Conservation (phyloP, 345 rosid genomes). For the Corymbia maculata region DNA sequence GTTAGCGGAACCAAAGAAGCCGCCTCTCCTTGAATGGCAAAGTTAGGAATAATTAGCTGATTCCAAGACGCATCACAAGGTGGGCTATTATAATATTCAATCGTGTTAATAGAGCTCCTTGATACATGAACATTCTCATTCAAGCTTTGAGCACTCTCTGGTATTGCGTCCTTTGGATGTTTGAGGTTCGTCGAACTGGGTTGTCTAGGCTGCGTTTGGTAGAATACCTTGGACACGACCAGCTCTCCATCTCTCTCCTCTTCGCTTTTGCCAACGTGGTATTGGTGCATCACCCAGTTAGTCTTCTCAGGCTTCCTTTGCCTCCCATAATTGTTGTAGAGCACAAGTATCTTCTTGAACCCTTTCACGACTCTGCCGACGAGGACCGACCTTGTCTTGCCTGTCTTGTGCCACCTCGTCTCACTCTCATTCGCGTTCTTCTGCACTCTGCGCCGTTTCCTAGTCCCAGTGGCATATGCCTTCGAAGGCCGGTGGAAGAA, state of each 20-base stretch:
- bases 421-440: slow-evolving; percentile 66
- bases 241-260: slow-evolving; percentile 91
- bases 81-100: neutral
- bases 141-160: neutral
- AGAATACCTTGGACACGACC: slow-evolving; percentile 81
- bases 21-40: neutral
- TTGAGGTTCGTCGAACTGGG: slow-evolving; percentile 12
- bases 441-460: slow-evolving; percentile 77
- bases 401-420: slow-evolving; percentile 96
- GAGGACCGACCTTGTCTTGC: slow-evolving; percentile 69
- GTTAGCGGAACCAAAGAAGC: neutral
- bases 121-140: neutral
- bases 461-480: slow-evolving; percentile 90
- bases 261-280: slow-evolving; percentile 69
- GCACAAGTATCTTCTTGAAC: slow-evolving; percentile 81
- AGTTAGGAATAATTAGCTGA: neutral
- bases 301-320: slow-evolving; percentile 87
- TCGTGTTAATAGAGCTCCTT: neutral
- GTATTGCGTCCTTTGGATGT: neutral
- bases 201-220: slow-evolving; percentile 87
- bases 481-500: slow-evolving; percentile 89
- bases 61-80: neutral
- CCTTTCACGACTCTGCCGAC: slow-evolving; percentile 43
- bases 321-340: slow-evolving; percentile 82
- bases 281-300: slow-evolving; percentile 97